These are phyloP conservation scores for Termitomyces sp. DNA, from an alignment of 768 basidiomycete genomes.

Conservation along the genomic window DNA sequence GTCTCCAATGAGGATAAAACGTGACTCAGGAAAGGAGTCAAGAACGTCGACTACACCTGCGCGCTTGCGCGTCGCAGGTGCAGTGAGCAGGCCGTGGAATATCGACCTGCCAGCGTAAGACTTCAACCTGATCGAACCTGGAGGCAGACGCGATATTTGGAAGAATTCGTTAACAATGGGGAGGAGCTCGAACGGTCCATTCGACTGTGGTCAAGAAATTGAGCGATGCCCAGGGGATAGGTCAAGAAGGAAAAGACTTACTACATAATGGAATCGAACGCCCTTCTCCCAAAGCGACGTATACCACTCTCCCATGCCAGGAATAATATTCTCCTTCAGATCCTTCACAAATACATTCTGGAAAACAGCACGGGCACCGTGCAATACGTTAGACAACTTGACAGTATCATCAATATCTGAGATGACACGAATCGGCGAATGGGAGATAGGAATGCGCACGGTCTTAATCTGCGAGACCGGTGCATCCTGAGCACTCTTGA, in stretches of 20 bases:
- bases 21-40: slow-evolving; percentile 64
- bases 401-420: slow-evolving; percentile 96
- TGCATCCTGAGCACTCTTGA: background rate
- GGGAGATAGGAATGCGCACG: slow-evolving; percentile 45
- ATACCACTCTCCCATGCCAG: slow-evolving; percentile 83
- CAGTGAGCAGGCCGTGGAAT: slow-evolving; percentile 76
- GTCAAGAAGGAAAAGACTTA: slow-evolving; percentile 37
- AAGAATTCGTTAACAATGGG: slow-evolving; percentile 78
- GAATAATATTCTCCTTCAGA: slow-evolving; percentile 69
- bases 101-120: slow-evolving; percentile 83
- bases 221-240: background rate
- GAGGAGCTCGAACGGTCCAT: slow-evolving; percentile 81
- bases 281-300: slow-evolving; percentile 60
- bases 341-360: slow-evolving; percentile 91
- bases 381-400: slow-evolving; percentile 71
- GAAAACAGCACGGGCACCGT: slow-evolving; percentile 79
- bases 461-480: slow-evolving; percentile 17
- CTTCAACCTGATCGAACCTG: slow-evolving; percentile 74
- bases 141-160: slow-evolving; percentile 59
- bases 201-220: slow-evolving; percentile 42
- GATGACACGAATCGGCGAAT: slow-evolving; percentile 69
- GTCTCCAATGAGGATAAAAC: slow-evolving; percentile 86
- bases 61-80: slow-evolving; percentile 80
- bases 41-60: slow-evolving; percentile 75
- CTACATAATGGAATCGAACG: slow-evolving; percentile 85